Conservation (phyloP, 495 filamentous ascomycete species). For the Talaromyces liani region DNA sequence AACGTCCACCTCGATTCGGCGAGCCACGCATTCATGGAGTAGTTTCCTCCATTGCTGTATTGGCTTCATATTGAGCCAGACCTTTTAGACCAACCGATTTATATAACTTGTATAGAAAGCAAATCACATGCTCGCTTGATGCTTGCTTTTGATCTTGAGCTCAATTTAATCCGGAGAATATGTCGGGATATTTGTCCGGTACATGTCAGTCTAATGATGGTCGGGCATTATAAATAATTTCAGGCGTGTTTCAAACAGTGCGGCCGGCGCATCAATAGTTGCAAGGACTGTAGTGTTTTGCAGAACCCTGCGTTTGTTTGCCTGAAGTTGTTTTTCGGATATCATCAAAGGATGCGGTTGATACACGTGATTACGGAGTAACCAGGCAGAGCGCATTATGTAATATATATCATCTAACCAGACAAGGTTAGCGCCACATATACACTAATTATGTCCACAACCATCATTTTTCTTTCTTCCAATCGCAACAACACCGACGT, state of each 20-base stretch:
- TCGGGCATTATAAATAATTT: not conserved
- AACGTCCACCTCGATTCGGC: conserved; percentile 35
- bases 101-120: not conserved
- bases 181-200: not conserved
- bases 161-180: not conserved
- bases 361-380: conserved; percentile 6
- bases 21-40: conserved; percentile 34
- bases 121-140: not conserved
- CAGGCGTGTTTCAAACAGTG: not conserved
- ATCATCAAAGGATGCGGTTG: conserved; percentile 13
- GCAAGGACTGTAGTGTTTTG: not conserved
- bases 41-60: conserved; percentile 37
- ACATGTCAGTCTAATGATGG: not conserved
- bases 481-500: not conserved
- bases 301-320: not conserved
- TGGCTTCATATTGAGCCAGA: conserved; percentile 8
- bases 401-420: not conserved
- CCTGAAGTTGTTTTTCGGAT: conserved; percentile 10
- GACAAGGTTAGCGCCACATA: not conserved
- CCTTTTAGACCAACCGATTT: no score
- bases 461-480: not conserved
- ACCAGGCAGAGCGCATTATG: conserved; percentile 1
- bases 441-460: not conserved
- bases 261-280: not conserved
- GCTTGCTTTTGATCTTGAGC: not conserved